Base-by-base conservation (phyloP, 352 stramenopile genomes). In the Globisporangium okanoganense region DNA sequence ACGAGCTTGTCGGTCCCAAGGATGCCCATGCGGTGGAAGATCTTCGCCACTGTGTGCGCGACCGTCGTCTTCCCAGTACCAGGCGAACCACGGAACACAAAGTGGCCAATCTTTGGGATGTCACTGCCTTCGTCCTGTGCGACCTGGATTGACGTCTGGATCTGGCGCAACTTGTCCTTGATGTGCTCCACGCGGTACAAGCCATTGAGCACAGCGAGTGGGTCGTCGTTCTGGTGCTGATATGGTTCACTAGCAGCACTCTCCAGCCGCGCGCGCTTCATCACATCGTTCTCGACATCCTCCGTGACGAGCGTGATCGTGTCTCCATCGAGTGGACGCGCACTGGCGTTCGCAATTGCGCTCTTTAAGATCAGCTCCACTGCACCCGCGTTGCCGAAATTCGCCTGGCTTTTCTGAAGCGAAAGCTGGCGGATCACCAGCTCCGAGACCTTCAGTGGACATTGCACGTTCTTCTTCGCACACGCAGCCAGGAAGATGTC, bases 21-120 rank as follows among this genome's bases (percentile, higher is more conserved):
- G 1, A 98, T 76, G 14, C 89, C 93, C 69, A 99, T 88, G 18
- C 90, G 77, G 64, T 98, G 90, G 48, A 98, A 90, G 55, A 98
- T 95, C 61, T 97, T 87, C 2, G 90, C 95, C 69, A 99, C 90
- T 6, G 90, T 76, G 20, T 92, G 79, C 12, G 95, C 94, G 1
- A 99, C 92, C 1, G 82, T 94, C 1, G 85, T 97, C 67, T 97
- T 97, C 16, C 90, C 88, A 0, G 87, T 97, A 0, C 90, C 90
- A 7, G 90, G 87, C 4, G 79, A 86, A 1, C 91, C 90, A n/a
- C 78, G 88, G 56, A 98, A 97, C 10, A 92, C 70, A 69, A 96
- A 92, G 65, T 97, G 81, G 3, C 81, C 84, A 33, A 91, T 77
- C 52, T 84, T 61, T 1, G 84, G 79, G 14, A 81, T 47, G 14